A percentile compares a stretch with the other conserved stretches of the same genome.
phyloP scores from a whole-genome alignment of 257 asterid species.

The Asclepias syriaca region DNA sequence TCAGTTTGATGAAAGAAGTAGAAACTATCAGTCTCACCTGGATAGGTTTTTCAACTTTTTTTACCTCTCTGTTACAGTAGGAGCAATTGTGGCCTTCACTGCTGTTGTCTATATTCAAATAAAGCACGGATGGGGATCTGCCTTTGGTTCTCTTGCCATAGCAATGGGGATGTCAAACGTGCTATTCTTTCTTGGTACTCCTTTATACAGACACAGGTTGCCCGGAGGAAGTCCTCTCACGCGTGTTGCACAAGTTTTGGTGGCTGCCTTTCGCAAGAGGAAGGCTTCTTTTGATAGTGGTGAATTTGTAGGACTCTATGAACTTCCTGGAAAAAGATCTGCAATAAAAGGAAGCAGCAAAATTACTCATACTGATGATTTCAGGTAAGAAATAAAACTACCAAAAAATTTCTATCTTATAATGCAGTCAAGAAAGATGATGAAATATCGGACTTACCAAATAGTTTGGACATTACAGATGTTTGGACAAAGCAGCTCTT shows the following conservation, averaged over 20 bases:
- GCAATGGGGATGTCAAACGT: conserved; percentile 93
- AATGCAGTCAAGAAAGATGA: background rate
- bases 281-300: conserved; percentile 60
- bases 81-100: conserved; percentile 91
- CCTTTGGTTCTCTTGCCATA: conserved; percentile 82
- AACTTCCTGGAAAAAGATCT: conserved; percentile 78
- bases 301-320: conserved; percentile 75
- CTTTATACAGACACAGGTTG: conserved; percentile 76
- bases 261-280: conserved; percentile 84
- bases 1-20: conserved; percentile 80
- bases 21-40: conserved; percentile 61
- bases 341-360: conserved; percentile 88
- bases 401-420: too few species aligned
- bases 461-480: conserved; percentile 32
- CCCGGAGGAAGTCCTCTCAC: conserved; percentile 98
- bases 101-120: conserved; percentile 89
- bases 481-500: conserved; percentile 93
- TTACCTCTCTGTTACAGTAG: conserved; percentile 89
- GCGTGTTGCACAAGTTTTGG: conserved; percentile 81
- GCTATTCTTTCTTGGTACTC: conserved; percentile 88
- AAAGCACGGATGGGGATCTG: conserved; percentile 88
- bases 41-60: conserved; percentile 91
- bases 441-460: background rate
- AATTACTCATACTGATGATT: conserved; percentile 80
- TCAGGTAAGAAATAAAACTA: conserved; percentile 43